These are phyloP conservation scores for Solanum ossicruentum DNA, from an alignment of 257 asterid genomes.

Conservation along the genomic window DNA sequence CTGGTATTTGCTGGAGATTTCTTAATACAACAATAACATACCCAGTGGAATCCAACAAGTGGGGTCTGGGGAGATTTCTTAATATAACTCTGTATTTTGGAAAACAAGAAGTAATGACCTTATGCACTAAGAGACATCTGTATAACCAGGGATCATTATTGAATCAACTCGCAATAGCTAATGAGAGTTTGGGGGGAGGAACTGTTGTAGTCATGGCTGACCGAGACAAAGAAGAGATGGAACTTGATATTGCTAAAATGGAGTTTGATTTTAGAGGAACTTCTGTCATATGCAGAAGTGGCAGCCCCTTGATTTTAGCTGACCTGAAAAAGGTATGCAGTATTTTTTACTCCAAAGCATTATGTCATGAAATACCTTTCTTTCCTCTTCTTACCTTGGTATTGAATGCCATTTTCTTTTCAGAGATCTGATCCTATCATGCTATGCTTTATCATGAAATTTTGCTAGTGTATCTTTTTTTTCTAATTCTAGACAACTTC, in stretches of 20 bases:
- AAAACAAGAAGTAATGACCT: background rate
- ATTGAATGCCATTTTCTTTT: background rate
- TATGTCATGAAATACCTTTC: background rate
- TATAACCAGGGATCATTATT: slow-evolving; percentile 57
- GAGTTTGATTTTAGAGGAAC: slow-evolving; percentile 85
- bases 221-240: slow-evolving; percentile 96
- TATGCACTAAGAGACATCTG: background rate
- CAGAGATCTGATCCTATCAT: background rate
- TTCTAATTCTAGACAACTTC: background rate
- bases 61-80: no score
- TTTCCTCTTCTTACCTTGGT: background rate
- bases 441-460: background rate
- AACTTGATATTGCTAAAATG: slow-evolving; percentile 85
- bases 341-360: background rate
- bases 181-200: slow-evolving; percentile 89
- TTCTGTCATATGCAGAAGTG: slow-evolving; percentile 86
- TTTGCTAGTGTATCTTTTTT: background rate
- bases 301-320: slow-evolving; percentile 84
- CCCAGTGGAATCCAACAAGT: no score
- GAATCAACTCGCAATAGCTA: slow-evolving; percentile 89
- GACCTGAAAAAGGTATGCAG: slow-evolving; percentile 58
- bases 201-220: slow-evolving; percentile 87
- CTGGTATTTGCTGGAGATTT: background rate
- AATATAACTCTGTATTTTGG: background rate
- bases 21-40: background rate